These are phyloP conservation scores for Cryptococcus sp. DNA, from an alignment of 1,284 basidiomycete genomes.

Conservation along the genomic window DNA sequence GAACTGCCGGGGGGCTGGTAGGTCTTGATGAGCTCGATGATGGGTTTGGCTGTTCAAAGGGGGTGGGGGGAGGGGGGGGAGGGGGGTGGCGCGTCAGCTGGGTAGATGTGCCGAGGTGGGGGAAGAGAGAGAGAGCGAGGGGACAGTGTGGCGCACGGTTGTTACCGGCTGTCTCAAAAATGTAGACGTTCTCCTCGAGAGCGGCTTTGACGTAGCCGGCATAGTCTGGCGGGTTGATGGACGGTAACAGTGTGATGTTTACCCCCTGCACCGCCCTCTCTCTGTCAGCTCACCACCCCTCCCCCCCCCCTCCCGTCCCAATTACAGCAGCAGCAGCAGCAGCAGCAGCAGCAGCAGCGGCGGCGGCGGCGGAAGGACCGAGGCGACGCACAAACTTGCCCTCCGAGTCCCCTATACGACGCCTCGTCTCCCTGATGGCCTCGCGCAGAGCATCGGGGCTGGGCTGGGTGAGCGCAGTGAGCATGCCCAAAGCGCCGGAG, in stretches of 20 bases:
- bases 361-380: conserved; percentile 6
- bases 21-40: conserved; percentile 77
- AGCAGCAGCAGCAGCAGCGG: too few relatives aligned
- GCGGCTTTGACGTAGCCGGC: conserved; percentile 72
- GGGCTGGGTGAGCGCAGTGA: conserved; percentile 84
- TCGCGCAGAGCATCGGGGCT: conserved; percentile 74
- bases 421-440: conserved; percentile 74
- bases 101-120: neutral
- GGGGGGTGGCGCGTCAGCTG: neutral
- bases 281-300: neutral
- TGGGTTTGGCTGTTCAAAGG: conserved; percentile 63
- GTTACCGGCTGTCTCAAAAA: conserved; percentile 93
- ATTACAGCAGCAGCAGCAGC: too few relatives aligned
- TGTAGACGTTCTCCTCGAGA: conserved; percentile 79
- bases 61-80: too few relatives aligned
- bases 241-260: conserved; percentile 85
- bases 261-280: conserved; percentile 59
- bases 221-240: conserved; percentile 89
- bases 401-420: conserved; percentile 56
- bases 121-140: neutral
- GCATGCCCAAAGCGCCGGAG: conserved; percentile 80
- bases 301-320: neutral
- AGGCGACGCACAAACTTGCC: conserved; percentile 60
- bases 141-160: conserved; percentile 60
- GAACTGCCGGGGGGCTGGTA: conserved; percentile 19